Conservation (phyloP, 805 yeast genomes). For the Yamadazyma sp. region DNA sequence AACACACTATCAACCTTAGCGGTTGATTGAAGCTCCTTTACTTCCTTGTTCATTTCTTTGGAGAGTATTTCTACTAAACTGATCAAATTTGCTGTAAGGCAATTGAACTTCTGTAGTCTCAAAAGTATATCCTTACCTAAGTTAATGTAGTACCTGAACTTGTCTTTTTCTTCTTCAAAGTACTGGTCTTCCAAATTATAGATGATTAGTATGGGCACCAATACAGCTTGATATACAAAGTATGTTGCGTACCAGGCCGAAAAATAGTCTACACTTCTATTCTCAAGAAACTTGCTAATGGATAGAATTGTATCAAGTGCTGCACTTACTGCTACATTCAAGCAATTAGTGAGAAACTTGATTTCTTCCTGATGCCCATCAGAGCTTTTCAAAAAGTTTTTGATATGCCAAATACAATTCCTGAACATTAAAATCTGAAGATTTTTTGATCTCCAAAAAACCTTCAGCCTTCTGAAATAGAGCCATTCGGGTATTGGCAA, state of each 20-base stretch:
- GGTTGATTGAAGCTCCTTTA: not conserved
- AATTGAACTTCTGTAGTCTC: slow-evolving; percentile 4
- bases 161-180: slow-evolving; percentile 1
- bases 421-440: slow-evolving; percentile 55
- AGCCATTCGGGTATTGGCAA: slow-evolving; percentile 49
- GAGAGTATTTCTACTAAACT: slow-evolving; percentile 9
- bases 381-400: slow-evolving; percentile 15
- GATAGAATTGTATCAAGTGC: slow-evolving; percentile 55
- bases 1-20: slow-evolving; percentile 4
- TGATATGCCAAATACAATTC: slow-evolving; percentile 54
- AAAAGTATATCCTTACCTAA: slow-evolving; percentile 1
- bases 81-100: slow-evolving; percentile 8
- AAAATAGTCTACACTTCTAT: slow-evolving; percentile 41
- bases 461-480: slow-evolving; percentile 49
- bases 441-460: slow-evolving; percentile 60
- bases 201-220: slow-evolving; percentile 45
- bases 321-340: slow-evolving; percentile 22
- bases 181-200: slow-evolving; percentile 6
- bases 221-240: slow-evolving; percentile 61
- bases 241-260: slow-evolving; percentile 65
- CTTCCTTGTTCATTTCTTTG: slow-evolving; percentile 4
- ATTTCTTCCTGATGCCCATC: not conserved
- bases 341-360: slow-evolving; percentile 6
- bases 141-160: slow-evolving; percentile 8
- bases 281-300: slow-evolving; percentile 37